Evolutionary conservation across 163 green algal species (phyloP).

Genomic region (Chloroidium sp.): DNA sequence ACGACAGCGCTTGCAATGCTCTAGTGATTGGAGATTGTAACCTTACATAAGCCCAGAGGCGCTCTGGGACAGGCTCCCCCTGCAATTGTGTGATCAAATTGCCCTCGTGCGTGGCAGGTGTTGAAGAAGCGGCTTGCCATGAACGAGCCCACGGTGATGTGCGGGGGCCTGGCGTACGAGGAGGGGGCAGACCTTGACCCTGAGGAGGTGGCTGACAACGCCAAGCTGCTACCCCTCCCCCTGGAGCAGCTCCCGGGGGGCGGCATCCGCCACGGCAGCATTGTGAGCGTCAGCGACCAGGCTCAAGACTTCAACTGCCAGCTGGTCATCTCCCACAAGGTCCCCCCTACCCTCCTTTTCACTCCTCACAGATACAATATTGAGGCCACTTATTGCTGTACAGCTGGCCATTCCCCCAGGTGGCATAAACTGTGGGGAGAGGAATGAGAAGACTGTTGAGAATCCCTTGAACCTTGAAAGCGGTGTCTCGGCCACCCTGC

Average conservation of each 20-base stretch:
- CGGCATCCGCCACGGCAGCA: slow-evolving; percentile 42
- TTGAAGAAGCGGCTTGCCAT: slow-evolving; percentile 69
- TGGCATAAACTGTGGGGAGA: not conserved
- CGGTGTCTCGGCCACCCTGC: too few species aligned
- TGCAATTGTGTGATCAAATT: too few species aligned
- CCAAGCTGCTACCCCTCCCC: slow-evolving; percentile 27
- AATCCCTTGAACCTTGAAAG: not conserved
- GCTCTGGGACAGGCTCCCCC: not conserved
- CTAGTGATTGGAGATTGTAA: not conserved
- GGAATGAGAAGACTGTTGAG: not conserved
- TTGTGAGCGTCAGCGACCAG: slow-evolving; percentile 62
- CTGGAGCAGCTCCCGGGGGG: slow-evolving; percentile 60
- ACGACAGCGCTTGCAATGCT: too few species aligned
- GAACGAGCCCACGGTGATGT: slow-evolving; percentile 53
- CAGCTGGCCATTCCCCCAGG: too few species aligned
- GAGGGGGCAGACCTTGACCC: slow-evolving; percentile 52
- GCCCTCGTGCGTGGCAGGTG: slow-evolving; percentile 33
- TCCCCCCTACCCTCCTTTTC: slow-evolving; percentile 6
- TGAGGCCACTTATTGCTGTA: too few species aligned
- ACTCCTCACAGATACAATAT: not conserved
- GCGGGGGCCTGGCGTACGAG: slow-evolving; percentile 53
- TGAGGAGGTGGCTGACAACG: slow-evolving; percentile 50
- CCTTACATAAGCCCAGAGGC: not conserved
- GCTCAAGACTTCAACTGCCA: slow-evolving; percentile 48
- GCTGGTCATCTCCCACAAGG: slow-evolving; percentile 54